These are phyloP conservation scores for Durio zibethinus DNA, from an alignment of 345 rosid genomes.

Conservation along the genomic window DNA sequence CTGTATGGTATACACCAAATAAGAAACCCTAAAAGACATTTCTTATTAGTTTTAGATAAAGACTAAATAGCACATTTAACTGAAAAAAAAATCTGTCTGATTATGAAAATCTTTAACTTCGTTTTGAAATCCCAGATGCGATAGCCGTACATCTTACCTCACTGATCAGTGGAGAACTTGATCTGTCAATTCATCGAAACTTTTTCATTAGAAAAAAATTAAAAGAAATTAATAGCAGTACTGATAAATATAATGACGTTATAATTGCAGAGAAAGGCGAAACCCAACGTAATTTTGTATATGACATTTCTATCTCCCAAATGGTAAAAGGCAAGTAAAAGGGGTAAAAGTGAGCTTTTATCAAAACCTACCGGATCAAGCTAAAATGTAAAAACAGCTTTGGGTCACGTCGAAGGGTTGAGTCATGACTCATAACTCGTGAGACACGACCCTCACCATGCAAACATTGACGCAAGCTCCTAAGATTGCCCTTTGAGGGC, in stretches of 20 bases:
- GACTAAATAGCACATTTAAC: too few relatives aligned
- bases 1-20: too few relatives aligned
- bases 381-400: neutral
- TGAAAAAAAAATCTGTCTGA: too few relatives aligned
- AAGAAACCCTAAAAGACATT: too few relatives aligned
- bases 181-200: too few relatives aligned
- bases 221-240: neutral
- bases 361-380: neutral
- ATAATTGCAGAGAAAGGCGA: neutral
- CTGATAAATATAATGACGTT: neutral
- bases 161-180: too few relatives aligned
- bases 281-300: neutral
- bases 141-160: too few relatives aligned
- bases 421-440: neutral
- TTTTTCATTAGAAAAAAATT: neutral
- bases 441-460: neutral
- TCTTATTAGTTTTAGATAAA: too few relatives aligned
- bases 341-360: neutral
- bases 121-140: too few relatives aligned
- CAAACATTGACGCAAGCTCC: neutral
- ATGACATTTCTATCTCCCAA: neutral
- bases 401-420: neutral
- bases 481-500: neutral
- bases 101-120: too few relatives aligned
- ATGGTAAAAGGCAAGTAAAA: neutral